These are phyloP conservation scores for Neoboletus subvelutipes DNA, from an alignment of 768 basidiomycete species.

Conservation along the genomic window DNA sequence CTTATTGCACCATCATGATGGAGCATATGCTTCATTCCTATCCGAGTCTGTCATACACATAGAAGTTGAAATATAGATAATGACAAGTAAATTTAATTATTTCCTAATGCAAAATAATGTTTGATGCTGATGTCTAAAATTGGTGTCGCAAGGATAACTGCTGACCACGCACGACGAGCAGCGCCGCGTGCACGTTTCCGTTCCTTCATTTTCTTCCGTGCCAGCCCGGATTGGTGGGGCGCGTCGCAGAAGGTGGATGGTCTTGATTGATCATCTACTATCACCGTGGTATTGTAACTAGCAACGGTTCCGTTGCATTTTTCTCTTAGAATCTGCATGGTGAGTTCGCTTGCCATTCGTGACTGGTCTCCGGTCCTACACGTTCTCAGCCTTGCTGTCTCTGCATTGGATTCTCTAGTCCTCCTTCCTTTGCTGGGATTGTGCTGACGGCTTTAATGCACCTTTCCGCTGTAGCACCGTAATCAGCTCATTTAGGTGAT, in stretches of 20 bases:
- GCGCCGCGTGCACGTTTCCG: constrained; percentile 15
- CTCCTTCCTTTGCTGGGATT: constrained; percentile 11
- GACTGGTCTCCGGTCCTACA: constrained; percentile 5
- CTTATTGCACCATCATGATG: constrained; percentile 35
- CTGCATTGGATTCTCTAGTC: constrained; percentile 23
- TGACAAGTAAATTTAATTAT: constrained; percentile 7
- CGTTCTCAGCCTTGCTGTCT: constrained; percentile 26
- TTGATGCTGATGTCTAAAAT: constrained; percentile 11
- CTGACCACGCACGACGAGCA: constrained; percentile 19
- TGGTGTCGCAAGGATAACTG: neutral
- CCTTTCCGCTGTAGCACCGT: constrained; percentile 27
- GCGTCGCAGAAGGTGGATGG: constrained; percentile 20
- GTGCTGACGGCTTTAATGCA: constrained; percentile 15
- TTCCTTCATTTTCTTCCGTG: constrained; percentile 12
- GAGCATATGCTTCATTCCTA: neutral
- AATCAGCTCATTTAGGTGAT: constrained; percentile 30
- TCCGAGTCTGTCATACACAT: neutral
- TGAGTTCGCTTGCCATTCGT: constrained; percentile 16
- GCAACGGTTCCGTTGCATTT: constrained; percentile 10
- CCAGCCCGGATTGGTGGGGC: constrained; percentile 7
- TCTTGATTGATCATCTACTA: constrained; percentile 27
- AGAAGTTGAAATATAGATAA: neutral
- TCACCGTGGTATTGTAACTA: constrained; percentile 2
- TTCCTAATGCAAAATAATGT: constrained; percentile 9
- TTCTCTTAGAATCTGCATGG: constrained; percentile 22